Conservation (phyloP, 768 basidiomycete species). For the Termitomyces sp. region DNA sequence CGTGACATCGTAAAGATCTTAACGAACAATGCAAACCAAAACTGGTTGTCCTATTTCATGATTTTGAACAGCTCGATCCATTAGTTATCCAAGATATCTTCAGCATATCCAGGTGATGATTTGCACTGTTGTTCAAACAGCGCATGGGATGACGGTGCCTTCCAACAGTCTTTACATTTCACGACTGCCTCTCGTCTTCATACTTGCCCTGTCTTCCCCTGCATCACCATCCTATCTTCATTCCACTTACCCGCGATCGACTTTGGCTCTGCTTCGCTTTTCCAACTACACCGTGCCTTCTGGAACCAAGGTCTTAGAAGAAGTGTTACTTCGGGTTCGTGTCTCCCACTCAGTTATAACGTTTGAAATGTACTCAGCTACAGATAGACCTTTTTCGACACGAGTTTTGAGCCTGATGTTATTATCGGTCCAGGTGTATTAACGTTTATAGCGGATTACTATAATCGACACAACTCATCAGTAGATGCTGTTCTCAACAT, state of each 20-base stretch:
- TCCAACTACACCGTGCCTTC: conserved; percentile 48
- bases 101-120: conserved; percentile 61
- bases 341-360: background rate
- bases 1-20: conserved; percentile 3
- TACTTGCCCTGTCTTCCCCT: conserved; percentile 60
- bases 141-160: background rate
- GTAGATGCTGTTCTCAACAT: conserved; percentile 54
- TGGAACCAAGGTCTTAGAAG: conserved; percentile 46
- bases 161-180: conserved; percentile 46
- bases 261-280: conserved; percentile 55
- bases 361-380: conserved; percentile 11
- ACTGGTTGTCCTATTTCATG: conserved; percentile 63
- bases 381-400: conserved; percentile 63
- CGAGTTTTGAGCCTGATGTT: conserved; percentile 55
- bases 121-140: background rate
- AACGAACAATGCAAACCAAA: conserved; percentile 23
- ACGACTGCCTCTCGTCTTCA: conserved; percentile 59
- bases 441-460: conserved; percentile 56
- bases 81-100: conserved; percentile 65
- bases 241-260: conserved; percentile 54
- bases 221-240: conserved; percentile 56
- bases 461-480: conserved; percentile 52
- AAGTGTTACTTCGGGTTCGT: conserved; percentile 51
- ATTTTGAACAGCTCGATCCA: conserved; percentile 72
- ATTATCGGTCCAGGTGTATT: conserved; percentile 58